Conservation (phyloP, 495 filamentous ascomycete genomes). For the Penicillium lagena region DNA sequence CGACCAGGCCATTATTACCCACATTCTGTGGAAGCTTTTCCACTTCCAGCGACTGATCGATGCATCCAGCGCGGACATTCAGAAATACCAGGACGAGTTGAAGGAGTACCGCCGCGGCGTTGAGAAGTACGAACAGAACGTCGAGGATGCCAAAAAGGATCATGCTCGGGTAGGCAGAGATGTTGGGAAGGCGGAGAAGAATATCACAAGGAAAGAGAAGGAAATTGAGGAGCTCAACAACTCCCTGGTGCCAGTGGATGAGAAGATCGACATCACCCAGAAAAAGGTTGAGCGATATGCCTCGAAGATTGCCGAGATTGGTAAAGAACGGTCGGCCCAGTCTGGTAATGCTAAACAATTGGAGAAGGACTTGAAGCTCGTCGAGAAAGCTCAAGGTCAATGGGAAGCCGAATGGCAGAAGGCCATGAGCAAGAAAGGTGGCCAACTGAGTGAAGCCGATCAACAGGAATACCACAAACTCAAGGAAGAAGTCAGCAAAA, state of each 20-base stretch:
- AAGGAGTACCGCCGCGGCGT: slow-evolving; percentile 88
- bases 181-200: slow-evolving; percentile 73
- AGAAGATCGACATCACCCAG: slow-evolving; percentile 81
- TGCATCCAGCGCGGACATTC: slow-evolving; percentile 82
- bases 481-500: slow-evolving; percentile 78
- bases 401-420: slow-evolving; percentile 87
- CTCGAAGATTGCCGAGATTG: slow-evolving; percentile 60
- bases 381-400: slow-evolving; percentile 83
- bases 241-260: slow-evolving; percentile 78
- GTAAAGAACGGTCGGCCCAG: slow-evolving; percentile 70
- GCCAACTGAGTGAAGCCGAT: slow-evolving; percentile 77
- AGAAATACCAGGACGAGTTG: slow-evolving; percentile 90
- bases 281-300: slow-evolving; percentile 60
- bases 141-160: slow-evolving; percentile 82
- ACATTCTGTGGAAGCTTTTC: slow-evolving; percentile 94
- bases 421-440: slow-evolving; percentile 74
- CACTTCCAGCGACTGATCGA: slow-evolving; percentile 93
- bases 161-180: slow-evolving; percentile 74
- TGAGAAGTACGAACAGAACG: slow-evolving; percentile 72
- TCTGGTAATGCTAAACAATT: slow-evolving; percentile 57
- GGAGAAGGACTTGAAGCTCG: slow-evolving; percentile 70
- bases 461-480: slow-evolving; percentile 85
- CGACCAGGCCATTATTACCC: slow-evolving; percentile 87
- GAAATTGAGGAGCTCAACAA: slow-evolving; percentile 84
- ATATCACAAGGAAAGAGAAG: slow-evolving; percentile 78